A percentile compares a stretch with the other conserved stretches of the same genome.
These are phyloP conservation scores for Sarcodon aspratus DNA, from an alignment of 768 basidiomycete species.

Conservation along the genomic window DNA sequence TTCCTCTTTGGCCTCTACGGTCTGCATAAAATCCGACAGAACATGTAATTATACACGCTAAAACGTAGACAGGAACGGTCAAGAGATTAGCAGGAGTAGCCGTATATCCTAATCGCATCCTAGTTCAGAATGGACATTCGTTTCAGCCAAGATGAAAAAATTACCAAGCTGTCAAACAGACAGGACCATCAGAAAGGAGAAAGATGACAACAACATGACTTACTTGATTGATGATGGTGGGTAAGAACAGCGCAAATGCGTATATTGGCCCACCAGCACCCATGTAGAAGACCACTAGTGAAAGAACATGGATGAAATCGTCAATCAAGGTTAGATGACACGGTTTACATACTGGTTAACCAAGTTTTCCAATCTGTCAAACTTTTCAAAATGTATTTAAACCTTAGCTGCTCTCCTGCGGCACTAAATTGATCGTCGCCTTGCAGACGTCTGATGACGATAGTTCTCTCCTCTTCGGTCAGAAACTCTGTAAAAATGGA, in stretches of 20 bases:
- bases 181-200: neutral
- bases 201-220: constrained; percentile 6
- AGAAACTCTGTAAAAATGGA: constrained; percentile 43
- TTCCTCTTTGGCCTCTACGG: constrained; percentile 38
- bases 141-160: neutral
- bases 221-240: constrained; percentile 39
- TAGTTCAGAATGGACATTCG: neutral
- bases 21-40: constrained; percentile 53
- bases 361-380: constrained; percentile 67
- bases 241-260: constrained; percentile 42
- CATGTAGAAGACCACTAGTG: constrained; percentile 57
- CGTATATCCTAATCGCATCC: constrained; percentile 31
- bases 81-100: constrained; percentile 63
- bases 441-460: constrained; percentile 49
- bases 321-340: neutral
- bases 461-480: constrained; percentile 46
- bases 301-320: constrained; percentile 1
- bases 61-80: constrained; percentile 68
- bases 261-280: constrained; percentile 46
- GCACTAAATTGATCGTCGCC: constrained; percentile 58
- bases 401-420: constrained; percentile 42
- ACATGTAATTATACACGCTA: constrained; percentile 59
- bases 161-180: constrained; percentile 22
- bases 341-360: constrained; percentile 39
- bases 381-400: constrained; percentile 46